Evolutionary conservation across 345 rosid species (phyloP), one percentile per base, ranked within the genome.

Genomic region (Pistacia integerrima): DNA sequence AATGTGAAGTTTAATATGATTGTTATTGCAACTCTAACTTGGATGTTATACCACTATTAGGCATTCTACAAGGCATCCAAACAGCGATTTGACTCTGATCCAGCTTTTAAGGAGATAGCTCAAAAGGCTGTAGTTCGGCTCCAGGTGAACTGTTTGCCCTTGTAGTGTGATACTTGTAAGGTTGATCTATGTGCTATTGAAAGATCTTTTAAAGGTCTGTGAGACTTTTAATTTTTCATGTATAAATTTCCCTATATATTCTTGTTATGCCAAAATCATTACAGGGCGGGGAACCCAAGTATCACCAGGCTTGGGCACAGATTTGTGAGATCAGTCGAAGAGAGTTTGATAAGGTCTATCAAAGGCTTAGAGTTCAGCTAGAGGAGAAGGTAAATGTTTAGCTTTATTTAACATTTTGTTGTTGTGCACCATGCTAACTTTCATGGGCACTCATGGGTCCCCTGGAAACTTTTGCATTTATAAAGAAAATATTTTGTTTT

Each of bases 91-190:
- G 99, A 93, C 77, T 9, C 35, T 25, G 99, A 92, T 82, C 70
- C 86, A 2, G 89, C 35, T 33, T 96, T 96, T 75, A 93, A 92
- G 90, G 94, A 93, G 79, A 89, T 84, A 83, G 99, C 99, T 69
- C 98, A 93, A 59, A 85, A 80, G 82, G 99, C 96, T 51, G 99
- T 96, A 62, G 99, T 96, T 81, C 91, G 81, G 28, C 97, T 96
- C 60, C 98, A 95, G 99, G 99, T 95, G 65, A 82, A 74, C 61
- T 46, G 14, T 59, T 62, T 13, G 14, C 13, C 49, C 36, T 73
- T 56, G 22, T 6, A 57, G 20, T 73, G 14, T 2, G 51, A 59
- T 63, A 13, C 44, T 18, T 9, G 7, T 64, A 2, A 11, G 12
- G 0, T 41, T 76, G 63, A 69, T 59, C 4, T 58, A 17, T 1